Conservation (phyloP, 495 filamentous ascomycete species). For the Immersiella caudata region DNA sequence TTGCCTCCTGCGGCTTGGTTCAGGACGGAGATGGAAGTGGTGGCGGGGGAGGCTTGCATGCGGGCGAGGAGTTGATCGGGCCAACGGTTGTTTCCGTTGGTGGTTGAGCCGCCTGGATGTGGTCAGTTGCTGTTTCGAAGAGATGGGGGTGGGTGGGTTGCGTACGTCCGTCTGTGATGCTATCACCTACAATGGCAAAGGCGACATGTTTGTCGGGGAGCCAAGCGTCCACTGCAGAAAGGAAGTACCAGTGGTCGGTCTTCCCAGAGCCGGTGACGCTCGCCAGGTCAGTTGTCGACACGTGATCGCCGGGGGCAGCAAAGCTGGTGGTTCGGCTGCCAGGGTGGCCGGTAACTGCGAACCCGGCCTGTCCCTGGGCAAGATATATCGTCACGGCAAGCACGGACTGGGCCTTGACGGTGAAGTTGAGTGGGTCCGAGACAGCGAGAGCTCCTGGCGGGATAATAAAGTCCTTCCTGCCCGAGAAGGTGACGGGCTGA, state of each 20-base stretch:
- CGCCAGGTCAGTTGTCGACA: constrained; percentile 41
- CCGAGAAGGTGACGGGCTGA: constrained; percentile 55
- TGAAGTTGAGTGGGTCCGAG: constrained; percentile 61
- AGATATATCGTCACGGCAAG: constrained; percentile 61
- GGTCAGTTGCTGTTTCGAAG: neutral
- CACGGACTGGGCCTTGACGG: constrained; percentile 44
- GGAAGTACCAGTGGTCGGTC: constrained; percentile 55
- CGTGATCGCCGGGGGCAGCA: constrained; percentile 53
- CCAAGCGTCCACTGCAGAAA: constrained; percentile 57
- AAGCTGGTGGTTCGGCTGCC: constrained; percentile 61
- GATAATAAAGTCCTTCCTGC: constrained; percentile 46
- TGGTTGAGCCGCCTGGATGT: constrained; percentile 45
- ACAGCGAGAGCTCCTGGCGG: constrained; percentile 59
- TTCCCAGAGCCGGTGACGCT: constrained; percentile 26
- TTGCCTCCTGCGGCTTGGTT: constrained; percentile 75
- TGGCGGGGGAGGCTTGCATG: constrained; percentile 41
- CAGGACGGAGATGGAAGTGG: constrained; percentile 48
- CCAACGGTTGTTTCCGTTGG: constrained; percentile 66
- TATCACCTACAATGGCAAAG: constrained; percentile 66
- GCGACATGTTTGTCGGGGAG: constrained; percentile 28
- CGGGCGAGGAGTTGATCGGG: constrained; percentile 60
- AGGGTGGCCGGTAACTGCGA: constrained; percentile 61
- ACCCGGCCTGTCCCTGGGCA: constrained; percentile 51
- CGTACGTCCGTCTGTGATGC: constrained; percentile 65
- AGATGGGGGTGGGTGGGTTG: neutral